Conservation (phyloP, 257 asterid species). For the Ophiorrhiza pumila region DNA sequence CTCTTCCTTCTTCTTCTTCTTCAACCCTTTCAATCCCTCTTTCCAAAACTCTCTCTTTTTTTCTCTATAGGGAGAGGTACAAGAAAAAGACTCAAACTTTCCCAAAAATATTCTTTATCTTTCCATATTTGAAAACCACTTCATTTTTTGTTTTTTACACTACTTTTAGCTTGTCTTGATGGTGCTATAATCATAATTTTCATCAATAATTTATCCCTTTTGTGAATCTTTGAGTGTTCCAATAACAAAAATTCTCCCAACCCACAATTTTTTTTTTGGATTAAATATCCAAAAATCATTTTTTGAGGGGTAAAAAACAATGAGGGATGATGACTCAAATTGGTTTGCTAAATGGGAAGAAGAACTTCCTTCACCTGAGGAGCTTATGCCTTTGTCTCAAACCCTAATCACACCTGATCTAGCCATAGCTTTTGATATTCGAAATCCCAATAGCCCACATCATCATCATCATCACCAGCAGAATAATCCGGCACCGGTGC, state of each 20-base stretch:
- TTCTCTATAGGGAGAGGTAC: slow-evolving; percentile 16
- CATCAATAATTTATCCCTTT: background rate
- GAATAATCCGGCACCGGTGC: slow-evolving; percentile 13
- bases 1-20: slow-evolving; percentile 12
- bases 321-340: slow-evolving; percentile 81
- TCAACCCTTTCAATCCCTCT: background rate
- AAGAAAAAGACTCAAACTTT: background rate
- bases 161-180: slow-evolving; percentile 1
- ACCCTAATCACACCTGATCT: slow-evolving; percentile 77
- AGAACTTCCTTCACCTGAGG: slow-evolving; percentile 73
- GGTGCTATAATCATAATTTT: background rate
- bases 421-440: slow-evolving; percentile 67
- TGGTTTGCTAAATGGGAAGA: slow-evolving; percentile 93
- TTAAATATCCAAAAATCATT: background rate
- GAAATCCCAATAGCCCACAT: slow-evolving; percentile 36
- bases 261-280: background rate
- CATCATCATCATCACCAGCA: slow-evolving; percentile 25
- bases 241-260: slow-evolving; percentile 10
- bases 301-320: slow-evolving; percentile 13
- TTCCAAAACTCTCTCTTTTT: slow-evolving; percentile 20
- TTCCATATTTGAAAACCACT: background rate
- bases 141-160: background rate
- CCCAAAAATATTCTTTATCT: background rate
- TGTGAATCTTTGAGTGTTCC: slow-evolving; percentile 2
- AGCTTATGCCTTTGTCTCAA: slow-evolving; percentile 68